These are phyloP conservation scores for Nicotiana benthamiana DNA, from an alignment of 257 asterid genomes.

Conservation along the genomic window DNA sequence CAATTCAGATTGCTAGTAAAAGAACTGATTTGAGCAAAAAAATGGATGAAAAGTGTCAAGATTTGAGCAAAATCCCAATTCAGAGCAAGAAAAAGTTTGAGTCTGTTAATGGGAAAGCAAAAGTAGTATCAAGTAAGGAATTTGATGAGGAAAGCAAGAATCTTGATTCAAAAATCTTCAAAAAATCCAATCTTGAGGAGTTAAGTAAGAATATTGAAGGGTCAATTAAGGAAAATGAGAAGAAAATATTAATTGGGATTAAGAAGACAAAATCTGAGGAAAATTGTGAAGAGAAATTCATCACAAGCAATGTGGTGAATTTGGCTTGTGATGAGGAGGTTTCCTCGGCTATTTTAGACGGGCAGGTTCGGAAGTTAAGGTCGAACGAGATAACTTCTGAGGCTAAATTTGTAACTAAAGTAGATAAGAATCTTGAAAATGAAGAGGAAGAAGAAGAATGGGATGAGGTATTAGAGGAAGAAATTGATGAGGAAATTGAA, in stretches of 20 bases:
- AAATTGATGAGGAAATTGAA: conserved; percentile 25
- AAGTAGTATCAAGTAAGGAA: neutral
- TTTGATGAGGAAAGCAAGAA: conserved; percentile 10
- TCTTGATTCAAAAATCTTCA: neutral
- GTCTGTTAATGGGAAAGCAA: conserved; percentile 7
- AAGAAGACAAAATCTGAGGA: conserved; percentile 40
- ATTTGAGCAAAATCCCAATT: neutral
- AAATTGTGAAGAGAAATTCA: conserved; percentile 46
- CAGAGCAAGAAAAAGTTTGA: conserved; percentile 13
- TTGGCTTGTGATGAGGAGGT: too few species aligned
- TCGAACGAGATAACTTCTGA: neutral
- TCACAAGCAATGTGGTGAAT: conserved; percentile 27
- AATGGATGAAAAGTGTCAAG: conserved; percentile 24
- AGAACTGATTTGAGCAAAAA: conserved; percentile 48
- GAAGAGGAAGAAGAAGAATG: conserved; percentile 18
- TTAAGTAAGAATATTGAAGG: conserved; percentile 8
- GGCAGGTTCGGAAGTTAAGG: too few species aligned
- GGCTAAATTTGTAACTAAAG: conserved; percentile 18
- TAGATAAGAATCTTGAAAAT: conserved; percentile 12
- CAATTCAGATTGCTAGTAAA: conserved; percentile 52
- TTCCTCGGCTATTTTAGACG: too few species aligned
- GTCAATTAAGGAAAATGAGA: conserved; percentile 9
- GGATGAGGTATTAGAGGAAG: conserved; percentile 19
- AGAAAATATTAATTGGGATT: neutral
- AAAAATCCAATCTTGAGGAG: neutral